Evolutionary conservation across 306 rosid genomes (phyloP).

Genomic region (Mimosa bimucronata): DNA sequence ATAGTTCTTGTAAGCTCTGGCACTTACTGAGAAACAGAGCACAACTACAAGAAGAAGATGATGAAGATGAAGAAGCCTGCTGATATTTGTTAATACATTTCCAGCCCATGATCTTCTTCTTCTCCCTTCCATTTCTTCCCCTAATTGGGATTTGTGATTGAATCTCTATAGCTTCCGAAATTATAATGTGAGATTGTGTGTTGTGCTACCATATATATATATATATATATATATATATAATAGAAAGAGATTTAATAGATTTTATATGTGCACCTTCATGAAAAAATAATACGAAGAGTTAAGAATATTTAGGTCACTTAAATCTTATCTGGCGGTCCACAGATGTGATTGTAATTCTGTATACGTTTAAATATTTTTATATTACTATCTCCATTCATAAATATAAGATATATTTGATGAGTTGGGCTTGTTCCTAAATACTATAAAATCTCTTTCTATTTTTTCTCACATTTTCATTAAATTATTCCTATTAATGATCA

Average conservation of each 20-base stretch:
- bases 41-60: constrained; percentile 27
- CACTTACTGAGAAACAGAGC: constrained; percentile 49
- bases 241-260: neutral
- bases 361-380: no score
- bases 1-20: constrained; percentile 71
- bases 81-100: neutral
- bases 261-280: no score
- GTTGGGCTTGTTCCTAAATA: no score
- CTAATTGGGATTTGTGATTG: constrained; percentile 29
- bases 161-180: neutral
- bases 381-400: no score
- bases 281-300: no score
- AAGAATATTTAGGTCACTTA: no score
- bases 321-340: no score
- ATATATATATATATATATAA: neutral
- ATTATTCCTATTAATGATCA: no score
- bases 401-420: no score
- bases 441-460: no score
- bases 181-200: neutral
- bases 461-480: no score
- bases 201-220: neutral
- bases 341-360: no score
- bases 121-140: constrained; percentile 41
- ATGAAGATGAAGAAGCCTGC: constrained; percentile 10
- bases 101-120: constrained; percentile 7